phyloP scores from a whole-genome alignment of 176 grass and related monocot genomes.

The Saccharum spontaneum region DNA sequence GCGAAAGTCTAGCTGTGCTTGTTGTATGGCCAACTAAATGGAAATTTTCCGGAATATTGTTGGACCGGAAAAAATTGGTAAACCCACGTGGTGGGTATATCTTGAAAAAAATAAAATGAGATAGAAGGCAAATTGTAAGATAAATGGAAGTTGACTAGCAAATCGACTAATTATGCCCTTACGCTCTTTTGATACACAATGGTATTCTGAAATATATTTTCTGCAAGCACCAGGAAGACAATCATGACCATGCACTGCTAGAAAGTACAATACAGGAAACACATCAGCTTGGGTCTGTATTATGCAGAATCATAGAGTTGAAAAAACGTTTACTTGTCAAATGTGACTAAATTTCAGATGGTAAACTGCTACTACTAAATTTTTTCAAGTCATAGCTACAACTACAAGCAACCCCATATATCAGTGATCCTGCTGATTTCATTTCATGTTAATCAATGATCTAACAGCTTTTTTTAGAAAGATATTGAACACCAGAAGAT shows the following conservation, averaged over 20 bases:
- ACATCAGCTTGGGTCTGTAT: not conserved
- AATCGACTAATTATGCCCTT: not conserved
- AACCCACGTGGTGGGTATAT: too few species aligned
- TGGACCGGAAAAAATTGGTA: too few species aligned
- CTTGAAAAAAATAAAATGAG: too few species aligned
- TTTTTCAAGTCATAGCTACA: not conserved
- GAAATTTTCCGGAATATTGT: too few species aligned
- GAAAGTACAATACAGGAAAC: not conserved
- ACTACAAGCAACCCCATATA: slow-evolving; percentile 19
- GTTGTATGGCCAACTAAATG: too few species aligned
- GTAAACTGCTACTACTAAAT: too few species aligned
- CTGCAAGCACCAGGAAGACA: not conserved
- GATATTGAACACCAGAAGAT: not conserved
- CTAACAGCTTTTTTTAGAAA: not conserved
- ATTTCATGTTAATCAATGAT: not conserved
- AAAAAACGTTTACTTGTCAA: too few species aligned
- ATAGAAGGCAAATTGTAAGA: not conserved
- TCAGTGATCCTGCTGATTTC: not conserved
- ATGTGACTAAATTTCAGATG: too few species aligned
- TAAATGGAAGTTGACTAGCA: slow-evolving; percentile 11
- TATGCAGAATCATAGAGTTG: not conserved
- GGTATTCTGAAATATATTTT: not conserved
- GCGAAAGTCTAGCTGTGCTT: too few species aligned
- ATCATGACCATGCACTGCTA: not conserved
- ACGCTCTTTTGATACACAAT: not conserved